Percentiles rank a stretch among this genome's conserved stretches.
These are phyloP conservation scores for Leavenworthia alabamica DNA, from an alignment of 345 rosid species.

Conservation along the genomic window DNA sequence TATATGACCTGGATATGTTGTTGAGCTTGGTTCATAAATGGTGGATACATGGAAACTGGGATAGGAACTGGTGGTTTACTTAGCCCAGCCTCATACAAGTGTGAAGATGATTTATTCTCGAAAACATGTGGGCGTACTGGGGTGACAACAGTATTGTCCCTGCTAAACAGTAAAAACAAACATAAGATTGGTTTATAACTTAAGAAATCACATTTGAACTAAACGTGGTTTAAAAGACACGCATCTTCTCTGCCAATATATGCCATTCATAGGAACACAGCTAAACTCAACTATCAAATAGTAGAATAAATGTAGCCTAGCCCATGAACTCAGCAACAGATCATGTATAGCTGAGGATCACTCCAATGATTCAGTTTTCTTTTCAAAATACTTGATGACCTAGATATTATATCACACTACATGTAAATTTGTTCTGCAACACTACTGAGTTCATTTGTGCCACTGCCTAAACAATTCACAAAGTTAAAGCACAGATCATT, in stretches of 20 bases:
- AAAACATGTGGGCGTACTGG: slow-evolving; percentile 17
- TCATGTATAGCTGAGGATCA: background rate
- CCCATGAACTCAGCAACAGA: background rate
- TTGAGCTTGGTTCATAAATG: slow-evolving; percentile 38
- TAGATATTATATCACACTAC: background rate
- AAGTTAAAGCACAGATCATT: background rate
- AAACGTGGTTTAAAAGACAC: background rate
- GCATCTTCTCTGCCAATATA: background rate
- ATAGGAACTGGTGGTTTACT: slow-evolving; percentile 33
- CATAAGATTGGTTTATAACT: background rate
- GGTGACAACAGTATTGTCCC: slow-evolving; percentile 6
- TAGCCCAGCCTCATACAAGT: slow-evolving; percentile 24
- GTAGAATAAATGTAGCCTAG: background rate
- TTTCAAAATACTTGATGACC: background rate
- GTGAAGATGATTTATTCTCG: slow-evolving; percentile 31
- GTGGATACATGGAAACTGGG: slow-evolving; percentile 41
- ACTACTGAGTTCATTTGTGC: background rate
- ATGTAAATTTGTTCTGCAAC: background rate
- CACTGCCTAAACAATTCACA: background rate
- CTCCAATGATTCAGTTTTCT: background rate
- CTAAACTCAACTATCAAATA: background rate
- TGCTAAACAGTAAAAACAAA: background rate
- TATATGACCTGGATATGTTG: slow-evolving; percentile 38
- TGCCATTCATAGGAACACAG: background rate
- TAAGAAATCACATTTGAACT: background rate